A percentile compares a stretch with the other conserved stretches of the same genome.
These are phyloP conservation scores for Mycena vulgaris DNA, from an alignment of 768 basidiomycete species.

Conservation along the genomic window DNA sequence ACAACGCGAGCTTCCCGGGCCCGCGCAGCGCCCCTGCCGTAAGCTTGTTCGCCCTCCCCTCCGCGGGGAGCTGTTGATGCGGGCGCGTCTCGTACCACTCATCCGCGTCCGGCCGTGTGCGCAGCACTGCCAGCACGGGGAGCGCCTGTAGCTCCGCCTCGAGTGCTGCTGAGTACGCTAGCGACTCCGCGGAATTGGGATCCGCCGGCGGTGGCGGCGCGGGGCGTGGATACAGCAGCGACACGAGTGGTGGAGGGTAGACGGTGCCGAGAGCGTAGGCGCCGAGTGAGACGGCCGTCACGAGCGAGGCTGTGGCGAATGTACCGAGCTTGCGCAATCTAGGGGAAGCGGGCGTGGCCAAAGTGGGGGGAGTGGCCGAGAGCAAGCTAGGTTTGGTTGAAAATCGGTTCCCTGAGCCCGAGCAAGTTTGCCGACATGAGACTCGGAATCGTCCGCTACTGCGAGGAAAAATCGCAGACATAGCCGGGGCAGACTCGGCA, in stretches of 20 bases:
- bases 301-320: conserved; percentile 35
- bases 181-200: no score
- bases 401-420: no score
- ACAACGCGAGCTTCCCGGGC: no score
- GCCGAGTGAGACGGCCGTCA: no score
- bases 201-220: conserved; percentile 80
- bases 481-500: no score
- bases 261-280: conserved; percentile 72
- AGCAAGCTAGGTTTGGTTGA: no score
- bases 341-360: no score
- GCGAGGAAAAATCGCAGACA: no score
- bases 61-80: conserved; percentile 78
- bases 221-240: conserved; percentile 81
- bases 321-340: no score
- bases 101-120: conserved; percentile 63
- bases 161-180: conserved; percentile 70
- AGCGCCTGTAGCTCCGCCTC: conserved; percentile 80
- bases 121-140: conserved; percentile 66
- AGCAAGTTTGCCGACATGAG: no score
- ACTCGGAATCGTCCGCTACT: no score
- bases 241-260: conserved; percentile 77
- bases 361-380: no score
- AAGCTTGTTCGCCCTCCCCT: conserved; percentile 84
- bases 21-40: conserved; percentile 90
- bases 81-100: conserved; percentile 90